Percentiles rank a stretch among this genome's conserved stretches.
Evolutionary conservation across 2,329 filamentous ascomycete genomes (phyloP).

Genomic region (Proliferodiscus dingleyae): DNA sequence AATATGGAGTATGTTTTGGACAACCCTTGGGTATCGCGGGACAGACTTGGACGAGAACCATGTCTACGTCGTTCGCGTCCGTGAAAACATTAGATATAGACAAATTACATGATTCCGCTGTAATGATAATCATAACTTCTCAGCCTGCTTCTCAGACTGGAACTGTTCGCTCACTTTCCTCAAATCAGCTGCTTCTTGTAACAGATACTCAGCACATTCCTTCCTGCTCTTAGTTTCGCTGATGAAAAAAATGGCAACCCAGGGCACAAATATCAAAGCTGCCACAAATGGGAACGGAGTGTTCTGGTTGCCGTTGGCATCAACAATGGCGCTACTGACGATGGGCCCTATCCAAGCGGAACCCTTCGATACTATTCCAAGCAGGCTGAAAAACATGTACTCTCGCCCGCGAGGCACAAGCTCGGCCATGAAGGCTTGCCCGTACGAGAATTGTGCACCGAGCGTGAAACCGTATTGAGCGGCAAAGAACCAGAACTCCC

Average conservation of each 20-base stretch:
- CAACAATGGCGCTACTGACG: slow-evolving; percentile 28
- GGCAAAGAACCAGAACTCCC: slow-evolving; percentile 31
- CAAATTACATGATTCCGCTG: not conserved
- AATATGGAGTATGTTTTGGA: no score
- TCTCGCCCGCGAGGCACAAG: slow-evolving; percentile 28
- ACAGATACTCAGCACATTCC: slow-evolving; percentile 29
- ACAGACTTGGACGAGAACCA: no score
- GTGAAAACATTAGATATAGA: not conserved
- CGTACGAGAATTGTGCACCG: slow-evolving; percentile 28
- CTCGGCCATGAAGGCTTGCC: slow-evolving; percentile 31
- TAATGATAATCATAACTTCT: not conserved
- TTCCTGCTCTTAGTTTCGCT: slow-evolving; percentile 26
- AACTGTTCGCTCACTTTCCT: slow-evolving; percentile 15
- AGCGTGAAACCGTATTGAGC: slow-evolving; percentile 25
- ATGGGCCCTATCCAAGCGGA: slow-evolving; percentile 31
- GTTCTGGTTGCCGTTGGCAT: slow-evolving; percentile 28
- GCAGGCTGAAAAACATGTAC: slow-evolving; percentile 30
- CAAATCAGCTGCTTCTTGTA: slow-evolving; percentile 20
- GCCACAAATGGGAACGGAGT: slow-evolving; percentile 27
- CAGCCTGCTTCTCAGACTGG: not conserved
- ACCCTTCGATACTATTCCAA: slow-evolving; percentile 30
- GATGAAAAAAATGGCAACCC: slow-evolving; percentile 29
- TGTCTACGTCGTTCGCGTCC: no score
- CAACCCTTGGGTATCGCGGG: no score
- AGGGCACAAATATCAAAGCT: slow-evolving; percentile 27